Evolutionary conservation across 2,329 filamentous ascomycete genomes (phyloP).

Genomic region (Juglanconis sp.): DNA sequence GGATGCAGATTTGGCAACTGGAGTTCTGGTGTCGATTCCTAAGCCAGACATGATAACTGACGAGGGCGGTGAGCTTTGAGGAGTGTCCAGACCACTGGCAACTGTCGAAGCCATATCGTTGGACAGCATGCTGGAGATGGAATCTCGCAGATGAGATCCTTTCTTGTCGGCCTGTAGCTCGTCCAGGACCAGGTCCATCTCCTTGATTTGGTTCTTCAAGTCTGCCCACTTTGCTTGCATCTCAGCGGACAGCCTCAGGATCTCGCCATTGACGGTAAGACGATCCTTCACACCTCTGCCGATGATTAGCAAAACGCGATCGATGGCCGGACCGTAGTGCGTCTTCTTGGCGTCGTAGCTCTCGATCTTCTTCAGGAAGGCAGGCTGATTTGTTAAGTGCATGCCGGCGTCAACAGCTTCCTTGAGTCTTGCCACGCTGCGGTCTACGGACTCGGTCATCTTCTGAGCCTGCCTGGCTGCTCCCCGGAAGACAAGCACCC

Average conservation of each 20-base stretch:
- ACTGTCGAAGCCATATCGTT: slow-evolving; percentile 67
- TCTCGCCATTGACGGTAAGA: slow-evolving; percentile 95
- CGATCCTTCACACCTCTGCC: slow-evolving; percentile 93
- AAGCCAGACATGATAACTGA: slow-evolving; percentile 59
- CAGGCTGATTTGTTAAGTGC: slow-evolving; percentile 67
- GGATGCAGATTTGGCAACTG: slow-evolving; percentile 35
- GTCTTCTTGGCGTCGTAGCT: slow-evolving; percentile 92
- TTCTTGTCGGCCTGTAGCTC: slow-evolving; percentile 63
- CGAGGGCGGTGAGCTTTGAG: slow-evolving; percentile 63
- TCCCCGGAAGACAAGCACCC: slow-evolving; percentile 92
- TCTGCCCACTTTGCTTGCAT: slow-evolving; percentile 79
- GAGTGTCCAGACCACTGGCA: slow-evolving; percentile 68
- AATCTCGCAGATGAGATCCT: slow-evolving; percentile 80
- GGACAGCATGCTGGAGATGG: slow-evolving; percentile 86
- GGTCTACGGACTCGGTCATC: slow-evolving; percentile 93
- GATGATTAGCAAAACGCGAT: slow-evolving; percentile 86
- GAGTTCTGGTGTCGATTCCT: slow-evolving; percentile 31
- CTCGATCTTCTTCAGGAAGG: slow-evolving; percentile 78
- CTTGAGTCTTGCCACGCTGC: slow-evolving; percentile 77
- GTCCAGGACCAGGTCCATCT: slow-evolving; percentile 72
- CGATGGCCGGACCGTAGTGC: slow-evolving; percentile 91
- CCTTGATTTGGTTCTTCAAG: slow-evolving; percentile 71
- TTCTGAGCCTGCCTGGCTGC: slow-evolving; percentile 89
- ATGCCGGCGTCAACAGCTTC: slow-evolving; percentile 74
- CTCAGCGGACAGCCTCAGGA: slow-evolving; percentile 79